These are phyloP conservation scores for Monilinia laxa DNA, from an alignment of 2,329 filamentous ascomycete genomes.

Conservation along the genomic window DNA sequence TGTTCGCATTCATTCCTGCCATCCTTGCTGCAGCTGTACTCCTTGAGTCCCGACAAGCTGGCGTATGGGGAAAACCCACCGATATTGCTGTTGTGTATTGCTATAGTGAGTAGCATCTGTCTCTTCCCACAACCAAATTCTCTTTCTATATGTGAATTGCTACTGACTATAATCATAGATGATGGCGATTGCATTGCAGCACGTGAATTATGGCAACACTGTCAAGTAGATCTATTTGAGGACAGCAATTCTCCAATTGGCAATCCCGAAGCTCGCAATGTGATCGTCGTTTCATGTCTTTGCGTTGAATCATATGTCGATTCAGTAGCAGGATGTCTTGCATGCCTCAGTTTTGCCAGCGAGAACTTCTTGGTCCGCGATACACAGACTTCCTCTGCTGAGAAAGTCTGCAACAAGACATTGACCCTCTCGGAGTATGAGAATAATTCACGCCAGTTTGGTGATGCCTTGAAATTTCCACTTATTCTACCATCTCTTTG, in stretches of 20 bases:
- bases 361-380: not conserved
- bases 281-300: constrained; percentile 1
- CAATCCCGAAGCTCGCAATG: not conserved
- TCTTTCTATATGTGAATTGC: not conserved
- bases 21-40: not conserved
- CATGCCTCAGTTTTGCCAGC: not conserved
- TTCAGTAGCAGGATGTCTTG: not conserved
- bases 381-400: not conserved
- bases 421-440: constrained; percentile 1
- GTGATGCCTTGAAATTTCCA: not conserved
- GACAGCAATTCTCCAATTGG: not conserved
- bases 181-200: not conserved
- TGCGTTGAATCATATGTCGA: not conserved
- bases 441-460: not conserved
- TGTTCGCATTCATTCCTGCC: not conserved
- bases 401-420: not conserved
- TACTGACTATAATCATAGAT: not conserved
- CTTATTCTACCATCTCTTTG: constrained; percentile 7
- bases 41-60: not conserved
- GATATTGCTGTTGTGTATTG: not conserved
- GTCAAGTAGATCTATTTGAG: not conserved
- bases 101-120: not conserved
- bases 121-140: too few species aligned
- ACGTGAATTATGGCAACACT: constrained; percentile 4
- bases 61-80: constrained; percentile 1